phyloP scores from a whole-genome alignment of 2,329 filamentous ascomycete genomes.

The Grosmannia serpens region DNA sequence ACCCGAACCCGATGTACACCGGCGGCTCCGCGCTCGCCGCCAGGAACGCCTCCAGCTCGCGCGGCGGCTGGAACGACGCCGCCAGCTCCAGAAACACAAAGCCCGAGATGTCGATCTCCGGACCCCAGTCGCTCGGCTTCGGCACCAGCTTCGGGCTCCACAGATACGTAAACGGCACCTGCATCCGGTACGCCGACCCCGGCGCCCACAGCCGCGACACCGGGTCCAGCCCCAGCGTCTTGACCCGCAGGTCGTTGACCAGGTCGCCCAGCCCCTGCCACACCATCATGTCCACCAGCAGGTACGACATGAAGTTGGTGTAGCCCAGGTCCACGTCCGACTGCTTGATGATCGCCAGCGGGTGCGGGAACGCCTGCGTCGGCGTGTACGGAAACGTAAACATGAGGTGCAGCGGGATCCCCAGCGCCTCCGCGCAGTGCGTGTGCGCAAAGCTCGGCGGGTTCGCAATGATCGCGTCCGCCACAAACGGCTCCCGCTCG shows the following conservation, averaged over 20 bases:
- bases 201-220: slow-evolving; percentile 70
- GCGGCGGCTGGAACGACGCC: slow-evolving; percentile 46
- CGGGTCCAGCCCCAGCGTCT: slow-evolving; percentile 59
- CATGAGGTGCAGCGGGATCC: slow-evolving; percentile 72
- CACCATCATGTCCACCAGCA: slow-evolving; percentile 73
- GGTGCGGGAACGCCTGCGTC: slow-evolving; percentile 65
- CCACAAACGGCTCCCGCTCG: slow-evolving; percentile 48
- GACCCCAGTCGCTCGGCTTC: slow-evolving; percentile 57
- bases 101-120: slow-evolving; percentile 61
- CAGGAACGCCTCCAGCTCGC: slow-evolving; percentile 44
- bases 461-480: slow-evolving; percentile 77
- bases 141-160: slow-evolving; percentile 57
- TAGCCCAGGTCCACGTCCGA: slow-evolving; percentile 62
- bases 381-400: slow-evolving; percentile 80
- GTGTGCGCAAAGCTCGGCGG: slow-evolving; percentile 69
- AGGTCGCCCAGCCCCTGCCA: slow-evolving; percentile 83
- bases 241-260: slow-evolving; percentile 61
- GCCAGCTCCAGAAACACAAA: slow-evolving; percentile 68
- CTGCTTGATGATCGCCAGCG: slow-evolving; percentile 62
- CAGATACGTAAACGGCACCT: slow-evolving; percentile 66
- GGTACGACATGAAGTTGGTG: slow-evolving; percentile 72
- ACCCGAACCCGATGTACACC: slow-evolving; percentile 67
- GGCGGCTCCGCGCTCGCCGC: slow-evolving; percentile 44
- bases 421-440: slow-evolving; percentile 68
- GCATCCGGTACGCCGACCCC: slow-evolving; percentile 58